Conservation (phyloP, 306 rosid species). For the Dryas octopetala region DNA sequence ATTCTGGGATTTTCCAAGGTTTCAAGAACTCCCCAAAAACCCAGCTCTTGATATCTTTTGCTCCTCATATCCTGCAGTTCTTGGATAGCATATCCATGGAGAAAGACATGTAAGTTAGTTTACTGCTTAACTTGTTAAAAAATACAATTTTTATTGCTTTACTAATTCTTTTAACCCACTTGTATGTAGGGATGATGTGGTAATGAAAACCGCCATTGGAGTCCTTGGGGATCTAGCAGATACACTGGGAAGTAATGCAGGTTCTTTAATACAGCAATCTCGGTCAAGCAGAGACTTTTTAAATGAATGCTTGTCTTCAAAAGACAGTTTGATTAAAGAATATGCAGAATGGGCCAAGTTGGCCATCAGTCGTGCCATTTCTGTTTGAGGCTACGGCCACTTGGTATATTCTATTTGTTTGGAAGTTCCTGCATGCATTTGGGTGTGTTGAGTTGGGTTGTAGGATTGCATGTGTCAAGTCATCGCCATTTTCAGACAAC, state of each 20-base stretch:
- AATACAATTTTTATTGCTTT: constrained; percentile 9
- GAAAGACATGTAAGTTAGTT: constrained; percentile 77
- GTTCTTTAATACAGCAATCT: constrained; percentile 87
- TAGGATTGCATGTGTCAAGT: constrained; percentile 71
- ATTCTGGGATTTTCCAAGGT: constrained; percentile 92
- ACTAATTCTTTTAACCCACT: constrained; percentile 7
- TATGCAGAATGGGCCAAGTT: constrained; percentile 96
- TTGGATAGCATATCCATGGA: constrained; percentile 82
- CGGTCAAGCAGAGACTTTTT: constrained; percentile 82
- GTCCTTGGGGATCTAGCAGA: constrained; percentile 95
- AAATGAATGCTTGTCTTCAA: constrained; percentile 85
- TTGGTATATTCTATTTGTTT: constrained; percentile 40
- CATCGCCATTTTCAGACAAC: constrained; percentile 64
- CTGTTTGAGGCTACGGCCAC: constrained; percentile 57
- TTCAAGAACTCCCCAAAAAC: constrained; percentile 80
- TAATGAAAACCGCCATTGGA: constrained; percentile 92
- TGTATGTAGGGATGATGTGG: constrained; percentile 77
- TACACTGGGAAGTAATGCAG: constrained; percentile 87
- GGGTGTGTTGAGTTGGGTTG: constrained; percentile 53
- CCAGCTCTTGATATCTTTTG: constrained; percentile 80
- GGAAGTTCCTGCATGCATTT: constrained; percentile 80
- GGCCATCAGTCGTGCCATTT: constrained; percentile 85
- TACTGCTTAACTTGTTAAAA: background rate
- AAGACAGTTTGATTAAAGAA: constrained; percentile 79
- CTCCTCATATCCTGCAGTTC: constrained; percentile 82